phyloP scores from a whole-genome alignment of 441 rosid species.

The Euphorbia celastroides region DNA sequence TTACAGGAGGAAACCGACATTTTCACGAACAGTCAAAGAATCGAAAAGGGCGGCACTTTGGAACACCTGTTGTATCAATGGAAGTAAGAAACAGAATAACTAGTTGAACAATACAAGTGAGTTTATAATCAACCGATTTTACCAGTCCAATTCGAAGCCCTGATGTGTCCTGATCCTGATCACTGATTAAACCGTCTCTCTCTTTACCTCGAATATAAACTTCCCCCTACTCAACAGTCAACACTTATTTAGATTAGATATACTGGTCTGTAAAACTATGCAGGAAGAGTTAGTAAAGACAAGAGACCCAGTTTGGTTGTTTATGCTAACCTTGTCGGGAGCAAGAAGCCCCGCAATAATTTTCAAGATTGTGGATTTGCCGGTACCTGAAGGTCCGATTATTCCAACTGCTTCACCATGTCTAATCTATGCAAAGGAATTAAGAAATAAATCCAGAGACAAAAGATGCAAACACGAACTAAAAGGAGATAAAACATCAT shows the following conservation, averaged over 20 bases:
- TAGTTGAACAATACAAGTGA: constrained; percentile 1
- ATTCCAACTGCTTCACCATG: constrained; percentile 96
- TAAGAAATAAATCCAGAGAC: neutral
- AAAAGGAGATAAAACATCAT: neutral
- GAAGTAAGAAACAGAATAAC: neutral
- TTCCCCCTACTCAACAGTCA: constrained; percentile 60
- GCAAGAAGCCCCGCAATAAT: constrained; percentile 97
- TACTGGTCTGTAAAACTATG: constrained; percentile 1
- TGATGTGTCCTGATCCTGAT: constrained; percentile 66
- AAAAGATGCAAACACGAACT: constrained; percentile 1
- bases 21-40: constrained; percentile 91
- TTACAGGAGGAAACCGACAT: constrained; percentile 97
- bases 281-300: too few relatives aligned
- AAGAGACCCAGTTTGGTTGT: constrained; percentile 6
- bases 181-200: constrained; percentile 78
- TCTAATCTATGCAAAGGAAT: constrained; percentile 51
- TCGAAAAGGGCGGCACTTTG: constrained; percentile 98
- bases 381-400: constrained; percentile 97
- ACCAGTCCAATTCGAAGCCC: constrained; percentile 98
- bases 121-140: constrained; percentile 15
- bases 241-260: constrained; percentile 3
- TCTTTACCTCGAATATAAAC: constrained; percentile 80
- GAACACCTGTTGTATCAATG: constrained; percentile 54
- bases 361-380: constrained; percentile 88
- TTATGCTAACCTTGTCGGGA: constrained; percentile 71